Evolutionary conservation across 495 filamentous ascomycete genomes (phyloP), one percentile per base, ranked within the genome.

Genomic region (Neurospora sp.): DNA sequence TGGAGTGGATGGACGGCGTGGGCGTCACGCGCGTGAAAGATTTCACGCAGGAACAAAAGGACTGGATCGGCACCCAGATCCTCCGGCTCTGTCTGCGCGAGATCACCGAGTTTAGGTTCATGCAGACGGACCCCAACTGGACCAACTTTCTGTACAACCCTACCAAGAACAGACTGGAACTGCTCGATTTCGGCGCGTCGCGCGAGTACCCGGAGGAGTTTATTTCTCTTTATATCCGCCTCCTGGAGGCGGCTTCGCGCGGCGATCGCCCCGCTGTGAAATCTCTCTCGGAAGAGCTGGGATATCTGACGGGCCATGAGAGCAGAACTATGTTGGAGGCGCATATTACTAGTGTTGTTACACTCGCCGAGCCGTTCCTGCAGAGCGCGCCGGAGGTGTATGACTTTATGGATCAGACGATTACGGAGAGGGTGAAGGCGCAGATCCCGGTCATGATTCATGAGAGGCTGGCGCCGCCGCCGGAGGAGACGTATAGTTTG

Each of bases 121-220:
- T 99, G 96, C 96, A 99, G 83, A 98, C 96, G 37, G 96, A 99
- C 82, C 96, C 96, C 23, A 99, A 99, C 85, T 99, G 96, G 96
- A 98, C 96, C n/a, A 99, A 99, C 79, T 99, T 99, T 84, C 85
- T 98, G 38, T 98, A 92, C 85, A 97, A 99, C 79, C 81, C 87
- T 0, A 71, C 35, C 35, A 83, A 9, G 90, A 88, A 3, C 83
- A 90, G 89, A 77, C 89, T 99, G 7, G 94, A 98, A 82, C 90
- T 99, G 12, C 90, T 99, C 69, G 96, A 99, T 81, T 99, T 99
- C 79, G 96, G 96, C 74, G 96, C 96, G 35, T 39, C 6, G 10
- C 93, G 35, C 92, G 16, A 86, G 96, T 99, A 89, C 80, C 94
- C 95, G 0, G 82, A 85, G 48, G 80, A 88, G 9, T 99, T 98